Conservation (phyloP, 2,329 filamentous ascomycete species). For the Pyrenophora tritici-repentis region DNA sequence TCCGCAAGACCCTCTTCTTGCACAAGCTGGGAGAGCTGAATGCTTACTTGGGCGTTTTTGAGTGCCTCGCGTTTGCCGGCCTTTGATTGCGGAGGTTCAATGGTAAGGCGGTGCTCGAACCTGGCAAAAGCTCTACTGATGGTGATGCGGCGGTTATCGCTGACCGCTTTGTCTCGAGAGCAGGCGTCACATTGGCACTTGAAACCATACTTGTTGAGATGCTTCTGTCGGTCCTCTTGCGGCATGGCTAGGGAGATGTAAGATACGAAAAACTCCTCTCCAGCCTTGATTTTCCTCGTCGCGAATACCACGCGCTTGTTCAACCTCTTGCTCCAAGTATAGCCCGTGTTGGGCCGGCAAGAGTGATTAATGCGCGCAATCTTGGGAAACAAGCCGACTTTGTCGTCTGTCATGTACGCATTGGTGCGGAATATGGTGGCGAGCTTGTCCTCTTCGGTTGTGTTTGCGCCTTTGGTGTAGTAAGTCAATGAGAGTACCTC, state of each 20-base stretch:
- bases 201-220: slow-evolving; percentile 45
- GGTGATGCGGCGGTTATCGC: slow-evolving; percentile 35
- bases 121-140: slow-evolving; percentile 35
- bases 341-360: slow-evolving; percentile 45
- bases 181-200: slow-evolving; percentile 47
- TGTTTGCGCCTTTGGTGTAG: slow-evolving; percentile 25
- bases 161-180: slow-evolving; percentile 28
- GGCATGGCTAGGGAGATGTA: slow-evolving; percentile 45
- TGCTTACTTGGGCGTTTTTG: slow-evolving; percentile 35
- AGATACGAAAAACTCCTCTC: slow-evolving; percentile 49
- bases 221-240: slow-evolving; percentile 36
- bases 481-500: slow-evolving; percentile 38
- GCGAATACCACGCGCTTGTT: slow-evolving; percentile 45
- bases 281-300: slow-evolving; percentile 42
- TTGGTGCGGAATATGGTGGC: slow-evolving; percentile 45
- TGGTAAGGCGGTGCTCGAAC: slow-evolving; percentile 33
- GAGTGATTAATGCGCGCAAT: slow-evolving; percentile 47
- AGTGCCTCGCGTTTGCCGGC: slow-evolving; percentile 29
- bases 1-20: slow-evolving; percentile 43
- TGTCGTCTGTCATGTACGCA: slow-evolving; percentile 40
- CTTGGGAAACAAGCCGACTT: slow-evolving; percentile 42
- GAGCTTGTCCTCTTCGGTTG: slow-evolving; percentile 26
- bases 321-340: slow-evolving; percentile 42
- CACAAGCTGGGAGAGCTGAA: slow-evolving; percentile 36
- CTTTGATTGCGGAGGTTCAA: slow-evolving; percentile 27